Base-by-base conservation (phyloP, 129 eudicot species). In the Artemisia tridentata region DNA sequence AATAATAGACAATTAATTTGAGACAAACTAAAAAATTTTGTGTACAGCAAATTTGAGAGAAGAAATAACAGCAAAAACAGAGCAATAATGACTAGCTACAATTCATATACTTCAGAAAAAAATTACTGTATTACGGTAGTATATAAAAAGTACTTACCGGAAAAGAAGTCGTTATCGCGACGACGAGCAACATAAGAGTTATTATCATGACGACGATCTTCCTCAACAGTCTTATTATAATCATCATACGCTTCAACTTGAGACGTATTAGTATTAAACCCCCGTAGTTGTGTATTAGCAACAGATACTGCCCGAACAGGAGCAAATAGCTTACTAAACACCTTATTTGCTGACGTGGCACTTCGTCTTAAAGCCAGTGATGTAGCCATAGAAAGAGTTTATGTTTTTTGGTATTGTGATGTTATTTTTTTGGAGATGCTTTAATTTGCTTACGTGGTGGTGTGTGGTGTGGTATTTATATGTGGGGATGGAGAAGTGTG, bases 171-270 rank as follows among this genome's bases (percentile, higher is more conserved):
- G 9, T 45, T 53, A 19, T 77, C 81, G 43, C 81, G 77, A 45
- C 77, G 81, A 72, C 77, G 81, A 71, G 67, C 63, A 13, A 71
- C 81, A 5, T 66, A 54, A 5, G 76, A 70, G 71, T 7, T 38
- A 38, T 38, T 38, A 11, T 71, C 81, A 25, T 76, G 18, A 17
- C 72, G 72, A 15, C 72, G 81, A 70, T 77, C 87, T 3, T n/a
- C 67, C 8, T 77, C 72, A 11, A 77, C 52, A 60, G 7, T 7
- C 3, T 61, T 60, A 29, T 71, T 63, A 50, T 53, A 70, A 63
- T 77, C 81, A 3, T 77, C 77, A 65, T 77, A 77, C 27, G 81
- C 81, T 0, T 76, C 53, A 1, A 77, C 77, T 67, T 77, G 81
- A 63, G 77, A 54, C 0, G 81, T 47, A 45, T 71, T 15, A 0